Evolutionary conservation across 176 grass and related monocot species (phyloP), one percentile per base, ranked within the genome.

Genomic region (Zea luxurians): DNA sequence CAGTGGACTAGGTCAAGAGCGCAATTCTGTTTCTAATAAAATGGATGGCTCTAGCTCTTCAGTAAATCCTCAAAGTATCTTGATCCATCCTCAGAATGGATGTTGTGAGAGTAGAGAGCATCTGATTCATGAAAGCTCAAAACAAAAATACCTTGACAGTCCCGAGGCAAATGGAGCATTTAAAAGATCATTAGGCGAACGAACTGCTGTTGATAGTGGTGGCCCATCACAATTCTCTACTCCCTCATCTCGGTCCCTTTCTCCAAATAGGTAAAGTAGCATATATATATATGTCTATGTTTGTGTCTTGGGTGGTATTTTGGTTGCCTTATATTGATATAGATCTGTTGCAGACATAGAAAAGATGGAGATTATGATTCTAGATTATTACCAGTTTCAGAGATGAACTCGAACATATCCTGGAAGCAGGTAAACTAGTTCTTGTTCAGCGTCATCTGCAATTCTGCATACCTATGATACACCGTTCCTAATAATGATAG

Each of bases 191-290:
- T 57, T 43, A 67, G 49, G 62, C 20, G 79, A 86, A 47, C 80
- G 62, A 7, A 54, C 67, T 71, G 45, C 65, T 53, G 13, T 70
- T 58, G 89, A 90, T 21, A 92, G 58, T 46, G 81, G 72, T 2
- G 80, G 76, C 4, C 75, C 71, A 4, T 98, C 89, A 81, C 89
- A 91, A 16, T 71, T 90, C 66, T 94, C 91, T 61, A 90, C 87
- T 20, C 95, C 95, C 55, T 98, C 89, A 17, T 92, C 91, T 63
- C 86, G 78, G 21, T 94, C 95, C 40, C 35, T 90, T 81, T 98
- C 95, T 85, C 95, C 95, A 21, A 82, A 83, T 58, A 94, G 87
- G 95, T 92, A 87, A 52, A 13, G 77, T 60, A 10, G 20, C 43
- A 37, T 63, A 27, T 27, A 27, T 27, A 37, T 68, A 68, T 6